Evolutionary conservation across 352 stramenopile genomes (phyloP), one percentile per base, ranked within the genome.

Genomic region (Phytopythium ostracodes): DNA sequence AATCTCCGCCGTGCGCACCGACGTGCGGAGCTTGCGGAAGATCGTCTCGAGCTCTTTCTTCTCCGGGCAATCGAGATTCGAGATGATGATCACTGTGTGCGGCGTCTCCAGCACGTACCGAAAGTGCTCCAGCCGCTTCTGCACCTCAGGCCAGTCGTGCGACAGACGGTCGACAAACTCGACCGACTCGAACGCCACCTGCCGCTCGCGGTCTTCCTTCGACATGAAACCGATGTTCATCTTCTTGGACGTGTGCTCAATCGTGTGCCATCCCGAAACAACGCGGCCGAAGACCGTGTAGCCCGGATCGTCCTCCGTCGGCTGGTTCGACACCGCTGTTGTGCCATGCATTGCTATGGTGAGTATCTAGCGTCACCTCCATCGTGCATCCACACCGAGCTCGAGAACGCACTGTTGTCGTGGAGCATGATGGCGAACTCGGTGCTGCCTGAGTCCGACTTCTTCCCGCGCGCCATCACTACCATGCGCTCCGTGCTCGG

Each of bases 51-150:
- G 81, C 50, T 89, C 72, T 40, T 74, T 85, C 66, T 95, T 98
- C 73, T 97, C 96, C 4, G 91, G 84, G 53, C 95, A 99, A 66
- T 97, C 94, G 20, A 88, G 82, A 70, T 98, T 98, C 15, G 90
- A 96, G 62, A 98, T 97, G 46, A 99, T 88, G 24, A 98, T 88
- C 31, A 98, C 87, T 31, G 89, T 92, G 68, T 97, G 83, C 31
- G 70, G 72, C 1, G 80, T 89, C 69, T 91, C 80, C 1, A 93
- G 65, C 52, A 87, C 80, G 46, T 92, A 70, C 31, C 67, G 80
- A 29, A 95, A 76, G 67, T 90, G 81, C 63, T 95, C 86, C 9
- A 95, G 68, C 7, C 81, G 79, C 59, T 68, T 71, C 54, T 65
- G 76, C 51, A 76, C 78, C 59, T 89, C 68, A 5, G 70, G 27